Evolutionary conservation across 176 grass and related monocot genomes (phyloP).

Genomic region (Oryza australiensis): DNA sequence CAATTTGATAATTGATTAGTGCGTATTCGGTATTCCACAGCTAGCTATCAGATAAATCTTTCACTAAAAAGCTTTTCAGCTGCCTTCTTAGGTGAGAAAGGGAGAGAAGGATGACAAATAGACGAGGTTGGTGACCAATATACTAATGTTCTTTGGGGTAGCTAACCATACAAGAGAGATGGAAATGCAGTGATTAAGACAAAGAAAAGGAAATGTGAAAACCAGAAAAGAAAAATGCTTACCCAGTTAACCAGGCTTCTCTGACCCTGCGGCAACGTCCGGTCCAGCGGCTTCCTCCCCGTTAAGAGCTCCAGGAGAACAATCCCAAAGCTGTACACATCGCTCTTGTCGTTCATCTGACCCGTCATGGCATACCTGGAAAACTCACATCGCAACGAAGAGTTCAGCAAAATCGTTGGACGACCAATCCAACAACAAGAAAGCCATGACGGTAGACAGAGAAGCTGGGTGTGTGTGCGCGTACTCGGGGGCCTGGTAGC

Average conservation of each 20-base stretch:
- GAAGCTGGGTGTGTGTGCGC: neutral
- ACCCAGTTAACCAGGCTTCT: conserved; percentile 61
- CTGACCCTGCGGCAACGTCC: conserved; percentile 55
- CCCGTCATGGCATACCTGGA: conserved; percentile 58
- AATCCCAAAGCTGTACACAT: conserved; percentile 63
- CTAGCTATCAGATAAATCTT: neutral
- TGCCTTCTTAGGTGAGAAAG: conserved; percentile 8
- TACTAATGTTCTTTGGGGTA: neutral
- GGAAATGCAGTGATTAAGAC: neutral
- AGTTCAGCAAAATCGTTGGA: neutral
- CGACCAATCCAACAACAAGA: neutral
- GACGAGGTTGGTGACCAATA: neutral
- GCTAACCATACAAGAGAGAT: neutral
- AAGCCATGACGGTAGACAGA: too few species aligned
- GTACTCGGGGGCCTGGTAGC: conserved; percentile 68
- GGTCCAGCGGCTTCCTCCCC: conserved; percentile 62
- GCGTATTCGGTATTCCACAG: neutral
- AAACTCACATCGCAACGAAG: neutral
- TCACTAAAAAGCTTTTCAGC: neutral
- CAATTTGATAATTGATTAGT: neutral
- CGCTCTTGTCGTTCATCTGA: conserved; percentile 56
- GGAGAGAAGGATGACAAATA: neutral
- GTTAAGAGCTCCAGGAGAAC: conserved; percentile 63
- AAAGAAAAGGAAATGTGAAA: neutral
- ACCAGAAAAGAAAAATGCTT: neutral